Evolutionary conservation across 805 yeast species (phyloP), one percentile per base, ranked within the genome.

Genomic region (Kodamaea neixiangensis): DNA sequence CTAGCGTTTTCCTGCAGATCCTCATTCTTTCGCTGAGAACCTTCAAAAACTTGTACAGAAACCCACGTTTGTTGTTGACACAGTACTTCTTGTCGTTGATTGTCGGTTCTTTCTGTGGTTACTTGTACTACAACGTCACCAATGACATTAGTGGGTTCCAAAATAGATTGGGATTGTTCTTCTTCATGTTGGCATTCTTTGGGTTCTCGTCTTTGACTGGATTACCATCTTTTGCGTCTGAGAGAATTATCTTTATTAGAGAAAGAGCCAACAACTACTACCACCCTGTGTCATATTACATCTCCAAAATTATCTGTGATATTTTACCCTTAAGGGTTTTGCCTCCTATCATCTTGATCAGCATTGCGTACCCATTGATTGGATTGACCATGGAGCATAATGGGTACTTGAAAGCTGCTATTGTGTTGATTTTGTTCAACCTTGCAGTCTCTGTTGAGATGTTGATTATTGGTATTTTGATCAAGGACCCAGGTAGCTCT

Each of bases 111-210:
- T 87, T 93, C 68, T 85, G 97, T 68, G 97, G 98, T 0, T 81
- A 81, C 46, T 74, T 94, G 38, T 94, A 94, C 67, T 93, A 85
- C 69, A 78, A 90, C 61, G 84, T 93, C 20, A 75, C 84, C 39
- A 87, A 90, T 63, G 97, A 93, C 65, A 93, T 94, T 49, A 85
- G 96, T 61, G 99, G 99, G 0, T 94, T 94, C 75, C 99, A 94
- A 67, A 94, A 94, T 68, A 79, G 99, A 59, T 76, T 94, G 56
- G 99, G 99, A 0, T 74, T 94, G 53, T 94, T 94, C 69, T 93
- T 94, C 75, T 94, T 94, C 67, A 70, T 92, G 47, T 75, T 94
- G 54, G 89, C 98, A 2, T 80, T 92, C 61, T 92, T 94, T 73
- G 99, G 99, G 0, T 94, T 94, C 67, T 86, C 96, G 1, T 87